A percentile compares a stretch with the other conserved stretches of the same genome.
These are phyloP conservation scores for Claviceps arundinis DNA, from an alignment of 2,329 filamentous ascomycete species.

Conservation along the genomic window DNA sequence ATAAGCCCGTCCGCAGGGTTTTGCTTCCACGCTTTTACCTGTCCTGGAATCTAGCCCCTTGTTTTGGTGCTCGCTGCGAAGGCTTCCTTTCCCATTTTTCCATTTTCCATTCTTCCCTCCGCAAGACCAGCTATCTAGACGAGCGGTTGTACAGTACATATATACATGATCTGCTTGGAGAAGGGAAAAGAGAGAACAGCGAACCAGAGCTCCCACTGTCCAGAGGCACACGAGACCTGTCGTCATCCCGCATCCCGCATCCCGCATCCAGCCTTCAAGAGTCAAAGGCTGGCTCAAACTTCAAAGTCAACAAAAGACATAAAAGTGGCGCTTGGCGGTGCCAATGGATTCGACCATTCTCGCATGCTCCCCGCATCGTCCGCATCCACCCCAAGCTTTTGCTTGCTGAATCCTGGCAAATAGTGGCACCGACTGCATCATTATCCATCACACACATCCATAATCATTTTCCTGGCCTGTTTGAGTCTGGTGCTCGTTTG, in stretches of 20 bases:
- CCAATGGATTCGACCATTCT: slow-evolving; percentile 5
- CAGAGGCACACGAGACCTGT: too few species aligned
- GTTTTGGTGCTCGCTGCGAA: too few species aligned
- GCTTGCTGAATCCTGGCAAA: slow-evolving; percentile 4
- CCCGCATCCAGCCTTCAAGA: neutral
- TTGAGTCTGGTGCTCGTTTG: neutral
- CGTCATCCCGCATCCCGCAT: neutral
- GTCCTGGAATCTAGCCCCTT: neutral
- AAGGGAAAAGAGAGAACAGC: too few species aligned
- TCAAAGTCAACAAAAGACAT: neutral
- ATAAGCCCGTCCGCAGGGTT: neutral
- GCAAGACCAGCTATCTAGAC: too few species aligned
- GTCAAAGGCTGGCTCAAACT: too few species aligned
- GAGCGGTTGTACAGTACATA: too few species aligned
- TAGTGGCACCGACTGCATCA: slow-evolving; percentile 6
- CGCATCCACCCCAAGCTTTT: slow-evolving; percentile 5
- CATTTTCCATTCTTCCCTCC: too few species aligned
- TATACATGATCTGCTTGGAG: too few species aligned
- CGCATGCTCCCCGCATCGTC: slow-evolving; percentile 6
- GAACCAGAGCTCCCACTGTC: too few species aligned
- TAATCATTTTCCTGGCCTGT: neutral
- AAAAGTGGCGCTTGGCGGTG: slow-evolving; percentile 4
- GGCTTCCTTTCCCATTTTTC: too few species aligned
- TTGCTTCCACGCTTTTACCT: neutral
- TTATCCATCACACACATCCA: neutral